Base-by-base conservation (phyloP, 257 asterid species). In the Scutellaria barbata region DNA sequence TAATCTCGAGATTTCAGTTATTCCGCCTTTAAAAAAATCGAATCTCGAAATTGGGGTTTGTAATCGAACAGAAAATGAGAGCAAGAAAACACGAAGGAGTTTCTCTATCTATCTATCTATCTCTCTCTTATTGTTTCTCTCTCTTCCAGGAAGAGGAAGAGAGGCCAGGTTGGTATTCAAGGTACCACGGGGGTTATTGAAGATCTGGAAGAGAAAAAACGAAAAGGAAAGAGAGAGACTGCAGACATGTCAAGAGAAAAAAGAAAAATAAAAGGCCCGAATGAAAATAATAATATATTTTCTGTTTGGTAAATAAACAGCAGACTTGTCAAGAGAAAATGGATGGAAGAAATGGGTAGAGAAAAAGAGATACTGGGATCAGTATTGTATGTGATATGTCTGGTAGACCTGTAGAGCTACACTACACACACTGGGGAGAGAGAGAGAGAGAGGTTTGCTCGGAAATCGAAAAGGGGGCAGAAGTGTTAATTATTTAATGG, bases 381-480 rank as follows among this genome's bases (percentile, higher is more conserved):
- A 59, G 52, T 12, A 10, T 46, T 0, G 35, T 30, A 30, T 30
- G 35, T 30, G 35, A 39, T 58, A 58, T 40, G 66, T 60, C 12
- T 25, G 42, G 42, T 35, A 58, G 52, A 61, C 51, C 37, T 61
- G 20, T 40, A 4, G 37, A 61, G 67, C 22, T 59, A 59, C 12
- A 33, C 30, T 20, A 20, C 25, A 20, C 25, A 20, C 35, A 30
- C 35, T 33, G 18, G 1, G 4, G 40, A 35, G 55, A 40, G 58
- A 61, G 80, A 47, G 52, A 62, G 73, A 35, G 59, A 9, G 76
- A 52, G 39, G 71, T 69, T 39, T 7, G 95, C 96, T 82, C 95
- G 88, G 66, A 82, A 86, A 85, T 86, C 97, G 92, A 86, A 84
- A 88, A 79, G 84, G 85, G 87, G 68, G 86, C 83, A 83, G 84